Evolutionary conservation across 257 asterid species (phyloP), one percentile per base, ranked within the genome.

Genomic region (Dorcoceras hygrometricum): DNA sequence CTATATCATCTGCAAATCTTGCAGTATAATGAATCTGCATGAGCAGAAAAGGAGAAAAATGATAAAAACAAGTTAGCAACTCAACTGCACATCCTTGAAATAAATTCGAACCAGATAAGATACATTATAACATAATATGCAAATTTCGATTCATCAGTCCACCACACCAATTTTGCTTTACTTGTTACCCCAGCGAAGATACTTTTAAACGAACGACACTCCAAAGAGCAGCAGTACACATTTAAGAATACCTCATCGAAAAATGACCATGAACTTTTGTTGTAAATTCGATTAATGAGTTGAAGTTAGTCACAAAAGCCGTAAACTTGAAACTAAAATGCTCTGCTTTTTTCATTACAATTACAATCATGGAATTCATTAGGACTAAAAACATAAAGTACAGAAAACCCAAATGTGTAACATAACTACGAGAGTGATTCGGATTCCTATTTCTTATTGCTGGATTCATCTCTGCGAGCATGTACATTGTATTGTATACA

Each of bases 21-120:
- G 96, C 98, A 58, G 98, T 91, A 75, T 91, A 91, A 71, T 89
- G 96, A 24, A 91, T 71, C 98, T 91, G 78, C 58, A 66, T 32
- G 14, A 72, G 67, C 74, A 63, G 66, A 28, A 67, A 31, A 34
- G 9, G 14, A 8, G 9, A 61, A 24, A 59, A 5, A 62, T 11
- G 43, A 19, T 34, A 20, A 51, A 12, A 55, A 23, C 34, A 53
- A 60, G 12, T 59, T 14, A 9, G 34, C 16, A 22, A 31, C 23
- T 22, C 11, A 46, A 22, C 6, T 67, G 22, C 20, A 63, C 20
- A 69, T 20, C 50, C 27, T 27, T 26, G 23, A 23, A 23, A 23
- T 20, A 18, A 54, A 23, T 53, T 32, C 19, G 23, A 56, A 57
- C 43, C 56, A 59, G 4, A 29, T 60, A 68, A 68, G 31, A 20